Evolutionary conservation across 805 yeast species (phyloP).

Genomic region (Naumovozyma castellii): DNA sequence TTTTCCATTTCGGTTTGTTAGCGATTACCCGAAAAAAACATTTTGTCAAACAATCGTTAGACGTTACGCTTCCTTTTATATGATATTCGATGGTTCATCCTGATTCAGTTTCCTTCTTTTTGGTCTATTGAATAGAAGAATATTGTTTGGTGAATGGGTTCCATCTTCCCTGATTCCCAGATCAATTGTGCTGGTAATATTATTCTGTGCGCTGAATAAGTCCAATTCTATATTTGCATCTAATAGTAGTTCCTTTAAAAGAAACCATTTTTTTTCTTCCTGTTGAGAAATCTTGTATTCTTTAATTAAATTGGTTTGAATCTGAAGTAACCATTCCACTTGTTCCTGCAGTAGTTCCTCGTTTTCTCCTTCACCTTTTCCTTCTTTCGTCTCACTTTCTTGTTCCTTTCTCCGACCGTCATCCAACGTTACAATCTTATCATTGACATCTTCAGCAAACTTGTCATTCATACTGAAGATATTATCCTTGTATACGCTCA

Average conservation of each 20-base stretch:
- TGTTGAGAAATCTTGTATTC: slow-evolving; percentile 15
- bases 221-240: slow-evolving; percentile 29
- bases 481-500: slow-evolving; percentile 20
- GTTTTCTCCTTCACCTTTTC: slow-evolving; percentile 1
- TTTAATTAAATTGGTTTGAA: slow-evolving; percentile 13
- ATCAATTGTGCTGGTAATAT: neutral
- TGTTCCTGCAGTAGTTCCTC: slow-evolving; percentile 10
- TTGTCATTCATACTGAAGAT: slow-evolving; percentile 24
- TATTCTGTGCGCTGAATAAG: slow-evolving; percentile 20
- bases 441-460: slow-evolving; percentile 5
- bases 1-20: no score
- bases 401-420: no score
- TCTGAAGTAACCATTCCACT: slow-evolving; percentile 13
- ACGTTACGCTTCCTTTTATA: slow-evolving; percentile 1
- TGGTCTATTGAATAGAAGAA: slow-evolving; percentile 15
- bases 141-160: slow-evolving; percentile 11
- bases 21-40: neutral
- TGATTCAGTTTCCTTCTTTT: slow-evolving; percentile 7
- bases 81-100: slow-evolving; percentile 1
- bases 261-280: slow-evolving; percentile 26
- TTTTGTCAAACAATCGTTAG: neutral
- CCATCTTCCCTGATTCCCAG: slow-evolving; percentile 6
- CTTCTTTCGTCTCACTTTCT: slow-evolving; percentile 1
- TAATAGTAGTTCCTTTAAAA: slow-evolving; percentile 23
- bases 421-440: neutral